Base-by-base conservation (phyloP, 768 basidiomycete species). In the Termitomyces sp. region DNA sequence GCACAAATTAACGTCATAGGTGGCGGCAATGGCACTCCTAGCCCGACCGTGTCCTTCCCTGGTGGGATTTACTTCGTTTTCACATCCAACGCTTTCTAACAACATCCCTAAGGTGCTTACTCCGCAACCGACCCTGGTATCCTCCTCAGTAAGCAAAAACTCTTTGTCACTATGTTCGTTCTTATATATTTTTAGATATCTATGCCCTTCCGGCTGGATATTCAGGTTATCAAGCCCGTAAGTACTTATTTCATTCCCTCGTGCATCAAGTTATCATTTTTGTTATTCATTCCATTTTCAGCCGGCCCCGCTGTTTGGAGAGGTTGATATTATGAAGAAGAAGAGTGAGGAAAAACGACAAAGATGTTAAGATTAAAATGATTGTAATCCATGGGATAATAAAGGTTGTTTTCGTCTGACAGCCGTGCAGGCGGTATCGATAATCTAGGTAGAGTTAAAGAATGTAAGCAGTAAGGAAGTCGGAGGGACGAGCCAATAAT, bases 1-100 rank as follows among this genome's bases (percentile, higher is more conserved):
- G 74, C 72, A 6, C 72, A 74, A 40, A 67, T 76, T 58, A 74
- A 71, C 22, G 68, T 74, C 44, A 66, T 71, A 18, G 65, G 67
- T 33, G 72, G 72, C 26, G 73, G 73, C 12, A 66, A 50, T 30
- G 73, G 73, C 24, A 59, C 51, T 1, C 72, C 71, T 13, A 57
- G 61, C n/a, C 73, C 73, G 12, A 61, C 64, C 5, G 72, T 72
- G 1, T 70, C 71, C 12, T 72, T 74, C 65, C 73, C 73, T 56
- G 73, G 72, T 73, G 30, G 46, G 20, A 20, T 32, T 16, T 32
- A n/a, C 16, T 30, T 32, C 18, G 6, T 42, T 5, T 24, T 24
- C n/a, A 9, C 42, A 24, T 40, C 45, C 36, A 18, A 50, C 27
- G 4, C 27, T 46, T 22, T 39, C 30, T 58, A 30, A 45, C 36